A percentile compares a stretch with the other conserved stretches of the same genome.
These are phyloP conservation scores for Phalaenopsis hybrid DNA, from an alignment of 116 monocot species.

Conservation along the genomic window DNA sequence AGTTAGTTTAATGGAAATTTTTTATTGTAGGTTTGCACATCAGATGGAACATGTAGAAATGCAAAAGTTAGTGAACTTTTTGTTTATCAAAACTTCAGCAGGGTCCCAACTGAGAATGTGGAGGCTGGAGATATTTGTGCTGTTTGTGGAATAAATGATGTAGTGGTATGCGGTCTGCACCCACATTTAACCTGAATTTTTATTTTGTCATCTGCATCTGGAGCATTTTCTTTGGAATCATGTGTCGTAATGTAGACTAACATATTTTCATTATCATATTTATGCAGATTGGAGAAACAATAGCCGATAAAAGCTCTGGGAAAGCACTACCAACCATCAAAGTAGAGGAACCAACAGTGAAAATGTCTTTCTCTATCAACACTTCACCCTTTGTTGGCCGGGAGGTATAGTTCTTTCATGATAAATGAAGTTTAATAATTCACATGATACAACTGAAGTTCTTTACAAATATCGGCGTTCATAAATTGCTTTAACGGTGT, in stretches of 20 bases:
- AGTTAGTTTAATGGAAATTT: background rate
- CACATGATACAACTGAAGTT: background rate
- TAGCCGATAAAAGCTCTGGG: constrained; percentile 85
- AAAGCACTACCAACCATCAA: constrained; percentile 79
- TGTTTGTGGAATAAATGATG: constrained; percentile 92
- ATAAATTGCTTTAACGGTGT: background rate
- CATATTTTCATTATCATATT: background rate
- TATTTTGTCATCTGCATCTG: background rate
- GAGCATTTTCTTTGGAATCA: background rate
- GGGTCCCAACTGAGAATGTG: constrained; percentile 68
- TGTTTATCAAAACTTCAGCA: constrained; percentile 88
- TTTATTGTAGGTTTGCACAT: constrained; percentile 69
- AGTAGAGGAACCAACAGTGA: constrained; percentile 95
- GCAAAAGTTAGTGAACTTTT: constrained; percentile 89
- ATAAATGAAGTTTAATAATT: background rate
- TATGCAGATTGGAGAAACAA: constrained; percentile 92
- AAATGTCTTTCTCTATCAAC: constrained; percentile 95
- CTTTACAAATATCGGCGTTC: background rate
- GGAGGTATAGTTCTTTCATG: constrained; percentile 52
- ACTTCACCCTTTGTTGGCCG: constrained; percentile 88
- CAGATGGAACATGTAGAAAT: constrained; percentile 70
- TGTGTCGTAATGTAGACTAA: background rate
- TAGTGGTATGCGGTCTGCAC: constrained; percentile 44
- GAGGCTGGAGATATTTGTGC: constrained; percentile 98
- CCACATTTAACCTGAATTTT: background rate